A percentile compares a stretch with the other conserved stretches of the same genome.
Conservation (phyloP, 352 stramenopile species). For the Thalassiosira mediterranea region DNA sequence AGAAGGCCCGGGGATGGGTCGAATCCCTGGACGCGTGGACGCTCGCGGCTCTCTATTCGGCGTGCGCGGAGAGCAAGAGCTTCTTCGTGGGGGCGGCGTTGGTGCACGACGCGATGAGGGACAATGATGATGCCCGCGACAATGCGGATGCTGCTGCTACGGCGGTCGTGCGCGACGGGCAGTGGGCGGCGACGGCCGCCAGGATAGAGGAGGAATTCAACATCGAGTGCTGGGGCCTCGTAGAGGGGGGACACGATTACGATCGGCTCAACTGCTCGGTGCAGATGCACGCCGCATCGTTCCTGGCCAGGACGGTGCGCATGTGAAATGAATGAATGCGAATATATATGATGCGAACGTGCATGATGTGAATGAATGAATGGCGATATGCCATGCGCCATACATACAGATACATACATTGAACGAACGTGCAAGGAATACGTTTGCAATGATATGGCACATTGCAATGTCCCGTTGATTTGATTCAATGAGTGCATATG, state of each 20-base stretch:
- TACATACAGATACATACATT: too few relatives aligned
- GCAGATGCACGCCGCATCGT: conserved; percentile 70
- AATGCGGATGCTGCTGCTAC: conserved; percentile 9
- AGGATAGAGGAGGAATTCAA: conserved; percentile 90
- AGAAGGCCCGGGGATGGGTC: conserved; percentile 66
- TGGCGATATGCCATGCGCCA: too few relatives aligned
- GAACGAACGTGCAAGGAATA: too few relatives aligned
- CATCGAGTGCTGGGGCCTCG: conserved; percentile 89
- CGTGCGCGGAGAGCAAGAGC: conserved; percentile 85
- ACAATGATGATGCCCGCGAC: not conserved
- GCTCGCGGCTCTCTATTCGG: conserved; percentile 81
- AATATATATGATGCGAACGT: too few relatives aligned
- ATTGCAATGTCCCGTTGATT: too few relatives aligned
- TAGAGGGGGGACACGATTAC: conserved; percentile 90
- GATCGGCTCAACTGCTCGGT: conserved; percentile 85
- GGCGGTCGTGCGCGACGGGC: conserved; percentile 21
- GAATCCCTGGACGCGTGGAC: conserved; percentile 83
- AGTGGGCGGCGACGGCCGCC: conserved; percentile 76
- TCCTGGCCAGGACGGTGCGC: conserved; percentile 66
- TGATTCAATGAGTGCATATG: too few relatives aligned
- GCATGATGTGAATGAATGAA: too few relatives aligned
- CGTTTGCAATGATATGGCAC: too few relatives aligned
- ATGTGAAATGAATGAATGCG: too few relatives aligned
- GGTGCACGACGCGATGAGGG: conserved; percentile 27
- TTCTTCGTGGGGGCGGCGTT: conserved; percentile 84